Evolutionary conservation across 805 yeast genomes (phyloP), one percentile per base, ranked within the genome.

Genomic region (Candida loeiensis): DNA sequence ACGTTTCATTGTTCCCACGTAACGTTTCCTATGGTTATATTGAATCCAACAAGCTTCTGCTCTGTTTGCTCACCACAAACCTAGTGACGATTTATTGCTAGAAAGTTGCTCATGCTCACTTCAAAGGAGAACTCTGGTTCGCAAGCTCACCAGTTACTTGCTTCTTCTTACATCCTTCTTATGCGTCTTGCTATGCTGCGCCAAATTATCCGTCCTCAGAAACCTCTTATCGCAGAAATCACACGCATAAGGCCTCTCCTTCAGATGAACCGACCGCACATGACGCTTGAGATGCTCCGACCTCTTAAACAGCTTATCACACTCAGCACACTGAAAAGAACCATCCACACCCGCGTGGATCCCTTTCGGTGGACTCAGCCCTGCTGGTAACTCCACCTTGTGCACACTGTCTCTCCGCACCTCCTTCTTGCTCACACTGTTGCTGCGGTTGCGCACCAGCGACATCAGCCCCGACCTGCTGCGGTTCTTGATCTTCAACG

Each of bases 161-260:
- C 6, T n/a, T 27, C 15, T 27, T 34, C 20, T 36, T 14, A 28
- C 39, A 24, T 39, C 43, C 39, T 39, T 39, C 39, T 34, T 39
- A 41, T 68, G 73, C 4, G 73, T 68, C 48, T 68, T 68, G 48
- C 66, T 58, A 45, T 68, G 73, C 45, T 68, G 73, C 5, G 71
- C 71, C 54, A 68, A 59, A 44, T 68, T 68, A 48, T 68, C 73
- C 4, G 67, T 59, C 37, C 73, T 50, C 38, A 63, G 56, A 41
- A 68, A 68, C 53, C 66, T 66, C 58, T 68, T 68, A 16, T 66
- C 73, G 47, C 73, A 68, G 47, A 62, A 64, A 44, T 66, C 66
- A 51, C 73, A 68, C 44, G 65, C 72, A 53, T 66, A 67, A 2
- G 73, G 73, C 13, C 73, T 52, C 39, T 66, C 64, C 45, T 65